phyloP scores from a whole-genome alignment of 768 basidiomycete genomes.

The Russula sp. region DNA sequence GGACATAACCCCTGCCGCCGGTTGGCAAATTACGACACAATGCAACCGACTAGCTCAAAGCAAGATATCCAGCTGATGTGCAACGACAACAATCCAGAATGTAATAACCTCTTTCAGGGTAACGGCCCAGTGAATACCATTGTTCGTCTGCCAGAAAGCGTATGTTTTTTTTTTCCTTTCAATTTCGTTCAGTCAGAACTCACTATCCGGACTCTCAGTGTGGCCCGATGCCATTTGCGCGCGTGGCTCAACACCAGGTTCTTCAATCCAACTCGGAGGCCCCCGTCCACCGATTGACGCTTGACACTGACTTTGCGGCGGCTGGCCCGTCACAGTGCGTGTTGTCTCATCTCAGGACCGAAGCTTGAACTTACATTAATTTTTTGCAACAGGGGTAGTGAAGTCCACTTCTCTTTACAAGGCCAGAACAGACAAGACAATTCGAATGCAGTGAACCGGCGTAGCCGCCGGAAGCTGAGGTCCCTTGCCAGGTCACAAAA shows the following conservation, averaged over 20 bases:
- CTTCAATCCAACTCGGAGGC: neutral
- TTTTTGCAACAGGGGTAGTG: neutral
- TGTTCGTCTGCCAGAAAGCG: constrained; percentile 28
- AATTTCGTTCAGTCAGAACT: neutral
- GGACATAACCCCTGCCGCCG: constrained; percentile 19
- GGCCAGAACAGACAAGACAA: neutral
- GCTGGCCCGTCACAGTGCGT: neutral
- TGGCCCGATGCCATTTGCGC: constrained; percentile 11
- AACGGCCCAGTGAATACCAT: constrained; percentile 24
- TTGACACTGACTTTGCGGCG: neutral
- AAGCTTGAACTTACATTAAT: neutral
- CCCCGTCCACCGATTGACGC: neutral
- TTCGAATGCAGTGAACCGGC: neutral
- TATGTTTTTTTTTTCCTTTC: neutral
- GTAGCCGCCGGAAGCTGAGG: neutral
- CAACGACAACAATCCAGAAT: neutral
- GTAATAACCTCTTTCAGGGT: constrained; percentile 28
- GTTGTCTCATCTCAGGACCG: neutral
- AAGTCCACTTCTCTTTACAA: neutral
- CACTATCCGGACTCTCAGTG: neutral
- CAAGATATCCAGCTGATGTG: constrained; percentile 17
- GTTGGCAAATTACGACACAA: constrained; percentile 12
- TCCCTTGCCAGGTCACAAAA: neutral
- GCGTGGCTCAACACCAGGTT: neutral
- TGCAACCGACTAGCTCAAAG: constrained; percentile 4